A percentile compares a stretch with the other conserved stretches of the same genome.
phyloP scores from a whole-genome alignment of 169 alveolate genomes.

The Plasmodium falciparum region DNA sequence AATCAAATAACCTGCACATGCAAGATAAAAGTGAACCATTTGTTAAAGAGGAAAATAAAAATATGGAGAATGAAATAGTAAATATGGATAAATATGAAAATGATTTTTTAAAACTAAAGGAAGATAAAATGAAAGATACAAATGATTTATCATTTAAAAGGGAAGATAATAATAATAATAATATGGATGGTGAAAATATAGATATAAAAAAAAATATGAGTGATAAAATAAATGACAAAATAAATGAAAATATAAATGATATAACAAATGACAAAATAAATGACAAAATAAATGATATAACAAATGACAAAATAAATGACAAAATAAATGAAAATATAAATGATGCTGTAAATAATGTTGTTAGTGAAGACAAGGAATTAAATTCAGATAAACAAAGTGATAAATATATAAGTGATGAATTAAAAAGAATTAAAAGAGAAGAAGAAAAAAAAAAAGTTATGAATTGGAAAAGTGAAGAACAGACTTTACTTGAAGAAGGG shows the following conservation, averaged over 20 bases:
- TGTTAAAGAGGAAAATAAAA: not conserved
- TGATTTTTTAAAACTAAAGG: not conserved
- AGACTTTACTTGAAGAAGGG: slow-evolving; percentile 66
- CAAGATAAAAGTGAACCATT: not conserved
- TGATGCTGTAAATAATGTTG: not conserved
- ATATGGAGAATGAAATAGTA: not conserved
- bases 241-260: not conserved
- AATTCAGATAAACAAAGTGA: not conserved
- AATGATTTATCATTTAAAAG: not conserved
- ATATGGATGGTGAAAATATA: not conserved
- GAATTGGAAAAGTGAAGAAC: slow-evolving; percentile 68
- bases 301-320: not conserved
- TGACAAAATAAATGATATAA: not conserved
- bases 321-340: slow-evolving; percentile 3
- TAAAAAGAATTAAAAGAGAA: slow-evolving; percentile 55
- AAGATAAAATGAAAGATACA: not conserved
- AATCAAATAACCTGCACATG: too few relatives aligned
- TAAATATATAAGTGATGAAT: slow-evolving; percentile 17
- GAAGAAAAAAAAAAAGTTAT: slow-evolving; percentile 72
- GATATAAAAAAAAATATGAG: not conserved
- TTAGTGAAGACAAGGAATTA: not conserved
- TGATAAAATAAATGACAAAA: not conserved
- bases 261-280: not conserved
- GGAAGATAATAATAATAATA: not conserved
- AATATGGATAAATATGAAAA: not conserved